phyloP scores from a whole-genome alignment of 2,329 filamentous ascomycete species.

The Tolypocladium amazonense region DNA sequence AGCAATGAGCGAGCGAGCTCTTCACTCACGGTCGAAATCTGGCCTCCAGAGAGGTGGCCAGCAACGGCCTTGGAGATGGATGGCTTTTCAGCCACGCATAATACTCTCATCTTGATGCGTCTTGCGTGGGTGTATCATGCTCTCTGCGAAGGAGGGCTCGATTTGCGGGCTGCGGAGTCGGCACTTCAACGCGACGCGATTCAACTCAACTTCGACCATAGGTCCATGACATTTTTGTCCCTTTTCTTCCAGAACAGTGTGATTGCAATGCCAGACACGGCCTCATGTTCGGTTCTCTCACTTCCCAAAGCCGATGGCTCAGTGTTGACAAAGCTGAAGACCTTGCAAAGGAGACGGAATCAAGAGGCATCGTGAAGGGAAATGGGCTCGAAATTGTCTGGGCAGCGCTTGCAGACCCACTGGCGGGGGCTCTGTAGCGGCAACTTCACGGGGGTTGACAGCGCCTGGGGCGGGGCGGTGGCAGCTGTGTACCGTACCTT shows the following conservation, averaged over 20 bases:
- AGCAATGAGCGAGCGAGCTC: background rate
- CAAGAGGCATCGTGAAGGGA: background rate
- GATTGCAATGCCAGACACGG: background rate
- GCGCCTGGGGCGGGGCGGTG: background rate
- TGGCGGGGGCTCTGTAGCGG: background rate
- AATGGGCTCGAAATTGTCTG: background rate
- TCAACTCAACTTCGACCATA: background rate
- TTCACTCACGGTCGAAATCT: constrained; percentile 52
- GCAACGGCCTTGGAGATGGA: constrained; percentile 94
- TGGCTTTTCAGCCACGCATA: constrained; percentile 58
- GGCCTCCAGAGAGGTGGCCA: constrained; percentile 73
- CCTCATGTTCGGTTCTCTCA: background rate
- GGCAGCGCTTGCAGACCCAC: background rate
- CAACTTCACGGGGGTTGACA: background rate
- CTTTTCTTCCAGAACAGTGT: background rate
- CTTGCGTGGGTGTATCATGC: background rate
- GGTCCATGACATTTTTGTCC: background rate
- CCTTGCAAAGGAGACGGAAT: background rate
- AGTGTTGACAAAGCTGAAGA: background rate
- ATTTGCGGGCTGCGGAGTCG: background rate
- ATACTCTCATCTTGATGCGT: constrained; percentile 32
- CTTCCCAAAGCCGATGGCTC: background rate
- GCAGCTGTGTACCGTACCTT: background rate
- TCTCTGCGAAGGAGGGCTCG: background rate
- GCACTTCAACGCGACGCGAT: background rate